Evolutionary conservation across 331 rosid genomes (phyloP).

Genomic region (Malus hybrid): DNA sequence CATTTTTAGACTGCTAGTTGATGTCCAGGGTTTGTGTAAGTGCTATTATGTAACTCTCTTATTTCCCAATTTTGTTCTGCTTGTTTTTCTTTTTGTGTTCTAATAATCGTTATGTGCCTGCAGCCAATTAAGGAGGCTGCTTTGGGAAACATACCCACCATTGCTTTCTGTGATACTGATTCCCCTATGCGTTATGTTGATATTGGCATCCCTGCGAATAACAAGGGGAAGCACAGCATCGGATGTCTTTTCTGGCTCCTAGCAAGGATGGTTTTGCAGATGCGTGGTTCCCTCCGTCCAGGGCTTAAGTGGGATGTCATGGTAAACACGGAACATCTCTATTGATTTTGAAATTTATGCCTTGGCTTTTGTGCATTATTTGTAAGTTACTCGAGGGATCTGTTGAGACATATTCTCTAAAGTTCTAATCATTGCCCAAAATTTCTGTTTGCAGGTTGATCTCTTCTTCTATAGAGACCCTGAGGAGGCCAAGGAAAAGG

Average conservation of each 20-base stretch:
- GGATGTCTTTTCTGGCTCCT: conserved; percentile 67
- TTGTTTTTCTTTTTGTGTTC: background rate
- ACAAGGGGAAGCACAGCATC: conserved; percentile 84
- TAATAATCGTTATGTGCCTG: conserved; percentile 8
- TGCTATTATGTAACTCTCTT: background rate
- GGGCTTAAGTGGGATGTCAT: conserved; percentile 86
- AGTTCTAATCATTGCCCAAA: too few species aligned
- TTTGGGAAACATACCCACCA: conserved; percentile 84
- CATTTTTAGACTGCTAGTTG: background rate
- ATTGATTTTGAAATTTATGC: background rate
- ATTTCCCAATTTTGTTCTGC: background rate
- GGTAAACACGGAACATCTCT: conserved; percentile 28
- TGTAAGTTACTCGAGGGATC: background rate
- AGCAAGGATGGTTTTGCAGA: conserved; percentile 85
- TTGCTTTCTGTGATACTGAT: conserved; percentile 88
- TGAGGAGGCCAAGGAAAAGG: conserved; percentile 41
- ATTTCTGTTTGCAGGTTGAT: conserved; percentile 49
- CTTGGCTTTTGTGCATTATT: background rate
- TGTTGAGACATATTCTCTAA: background rate
- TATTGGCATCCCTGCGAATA: conserved; percentile 88
- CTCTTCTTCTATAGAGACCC: conserved; percentile 75
- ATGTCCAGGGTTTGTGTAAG: background rate
- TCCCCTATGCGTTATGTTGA: conserved; percentile 80
- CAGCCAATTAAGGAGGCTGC: conserved; percentile 92
- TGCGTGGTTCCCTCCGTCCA: conserved; percentile 62